Conservation (phyloP, 1,139 yeast genomes). For the Lipomyces yarrowii region DNA sequence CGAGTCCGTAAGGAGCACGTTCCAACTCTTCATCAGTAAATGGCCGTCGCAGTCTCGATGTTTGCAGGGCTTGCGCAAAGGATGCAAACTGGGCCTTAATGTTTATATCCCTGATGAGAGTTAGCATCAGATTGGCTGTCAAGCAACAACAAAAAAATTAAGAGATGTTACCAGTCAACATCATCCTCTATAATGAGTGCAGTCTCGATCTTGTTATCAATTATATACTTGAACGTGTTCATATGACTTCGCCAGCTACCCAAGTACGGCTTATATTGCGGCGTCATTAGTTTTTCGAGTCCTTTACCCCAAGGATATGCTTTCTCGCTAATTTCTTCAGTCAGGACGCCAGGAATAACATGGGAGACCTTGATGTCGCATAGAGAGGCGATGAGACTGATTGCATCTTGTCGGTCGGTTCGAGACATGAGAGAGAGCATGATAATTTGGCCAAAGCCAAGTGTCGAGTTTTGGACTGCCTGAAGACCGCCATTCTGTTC, state of each 20-base stretch:
- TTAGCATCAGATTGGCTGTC: background rate
- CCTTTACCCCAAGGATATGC: constrained; percentile 11
- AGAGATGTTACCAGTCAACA: constrained; percentile 11
- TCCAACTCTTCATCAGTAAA: constrained; percentile 4
- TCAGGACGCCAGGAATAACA: constrained; percentile 16
- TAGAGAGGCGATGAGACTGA: constrained; percentile 11
- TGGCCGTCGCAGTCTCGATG: constrained; percentile 1
- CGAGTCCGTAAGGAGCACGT: constrained; percentile 18
- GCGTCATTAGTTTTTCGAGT: background rate
- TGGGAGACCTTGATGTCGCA: constrained; percentile 9
- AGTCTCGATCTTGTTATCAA: constrained; percentile 17
- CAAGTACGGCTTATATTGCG: constrained; percentile 8
- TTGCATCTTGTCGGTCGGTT: constrained; percentile 24
- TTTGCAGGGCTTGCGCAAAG: background rate
- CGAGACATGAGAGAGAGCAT: constrained; percentile 15
- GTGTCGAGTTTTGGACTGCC: constrained; percentile 15
- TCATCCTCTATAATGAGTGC: constrained; percentile 20
- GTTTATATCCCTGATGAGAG: constrained; percentile 6
- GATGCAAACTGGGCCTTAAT: background rate
- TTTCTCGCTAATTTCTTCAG: constrained; percentile 10
- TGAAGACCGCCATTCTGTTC: background rate
- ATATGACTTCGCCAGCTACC: constrained; percentile 24
- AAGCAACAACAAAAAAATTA: background rate
- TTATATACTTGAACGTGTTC: constrained; percentile 11
- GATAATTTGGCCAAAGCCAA: constrained; percentile 18